These are phyloP conservation scores for Coffea humblotiana DNA, from an alignment of 305 asterid species.

Conservation along the genomic window DNA sequence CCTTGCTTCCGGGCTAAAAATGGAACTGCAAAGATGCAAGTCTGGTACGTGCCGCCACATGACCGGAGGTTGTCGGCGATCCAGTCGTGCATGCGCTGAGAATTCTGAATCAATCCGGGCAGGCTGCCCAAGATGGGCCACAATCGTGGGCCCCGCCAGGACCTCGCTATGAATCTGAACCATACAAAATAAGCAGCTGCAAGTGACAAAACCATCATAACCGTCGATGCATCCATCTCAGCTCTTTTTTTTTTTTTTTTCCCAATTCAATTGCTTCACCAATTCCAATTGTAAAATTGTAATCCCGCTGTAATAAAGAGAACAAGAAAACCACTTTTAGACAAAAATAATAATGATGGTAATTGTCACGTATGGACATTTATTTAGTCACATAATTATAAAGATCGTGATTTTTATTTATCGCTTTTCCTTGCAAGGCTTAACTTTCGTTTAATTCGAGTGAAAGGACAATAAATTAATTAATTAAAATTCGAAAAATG, in stretches of 20 bases:
- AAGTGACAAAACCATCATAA: constrained; percentile 33
- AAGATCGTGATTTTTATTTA: no score
- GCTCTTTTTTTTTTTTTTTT: not conserved
- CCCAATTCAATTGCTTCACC: constrained; percentile 11
- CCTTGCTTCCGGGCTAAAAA: constrained; percentile 54
- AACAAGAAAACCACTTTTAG: not conserved
- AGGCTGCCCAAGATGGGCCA: constrained; percentile 66
- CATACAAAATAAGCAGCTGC: constrained; percentile 43
- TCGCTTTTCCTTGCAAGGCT: no score
- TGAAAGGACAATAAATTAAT: no score
- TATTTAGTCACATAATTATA: no score
- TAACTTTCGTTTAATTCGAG: no score
- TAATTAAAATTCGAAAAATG: no score
- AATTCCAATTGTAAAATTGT: constrained; percentile 3
- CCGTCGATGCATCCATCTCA: constrained; percentile 45
- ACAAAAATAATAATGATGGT: no score
- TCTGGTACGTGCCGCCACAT: constrained; percentile 61
- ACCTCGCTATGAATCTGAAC: constrained; percentile 45
- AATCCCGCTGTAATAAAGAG: not conserved
- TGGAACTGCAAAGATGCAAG: constrained; percentile 52
- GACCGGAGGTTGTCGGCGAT: constrained; percentile 57
- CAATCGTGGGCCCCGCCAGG: constrained; percentile 45
- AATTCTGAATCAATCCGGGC: constrained; percentile 50
- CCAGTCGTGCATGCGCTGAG: constrained; percentile 58
- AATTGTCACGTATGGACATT: no score